Evolutionary conservation across 164 flowering plant genomes (phyloP).

Genomic region (Protea cynaroides): DNA sequence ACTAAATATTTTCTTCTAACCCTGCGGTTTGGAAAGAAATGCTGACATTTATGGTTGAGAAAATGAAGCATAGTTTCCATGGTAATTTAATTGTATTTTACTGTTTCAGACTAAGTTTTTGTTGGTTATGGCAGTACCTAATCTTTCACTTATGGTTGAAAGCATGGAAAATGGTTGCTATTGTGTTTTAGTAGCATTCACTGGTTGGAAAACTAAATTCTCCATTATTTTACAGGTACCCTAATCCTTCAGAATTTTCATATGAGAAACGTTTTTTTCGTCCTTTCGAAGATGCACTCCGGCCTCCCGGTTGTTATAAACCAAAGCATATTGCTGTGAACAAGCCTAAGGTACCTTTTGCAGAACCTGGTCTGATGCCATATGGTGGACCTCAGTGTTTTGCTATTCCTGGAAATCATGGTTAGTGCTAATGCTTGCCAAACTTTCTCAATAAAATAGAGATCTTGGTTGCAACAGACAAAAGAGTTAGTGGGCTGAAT

Average conservation of each 20-base stretch:
- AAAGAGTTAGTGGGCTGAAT: no score
- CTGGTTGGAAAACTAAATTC: slow-evolving; percentile 3
- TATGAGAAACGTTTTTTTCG: slow-evolving; percentile 87
- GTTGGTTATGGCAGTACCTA: no score
- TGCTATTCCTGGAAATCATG: slow-evolving; percentile 98
- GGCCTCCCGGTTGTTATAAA: slow-evolving; percentile 91
- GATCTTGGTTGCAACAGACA: no score
- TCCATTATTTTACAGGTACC: slow-evolving; percentile 51
- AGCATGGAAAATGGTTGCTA: background rate
- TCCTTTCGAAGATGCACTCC: slow-evolving; percentile 97
- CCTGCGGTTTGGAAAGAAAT: no score
- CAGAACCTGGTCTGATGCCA: slow-evolving; percentile 53
- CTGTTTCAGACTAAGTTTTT: no score
- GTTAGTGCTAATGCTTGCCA: slow-evolving; percentile 35
- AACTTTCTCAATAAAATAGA: background rate
- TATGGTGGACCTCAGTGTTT: slow-evolving; percentile 97
- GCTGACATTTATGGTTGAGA: no score
- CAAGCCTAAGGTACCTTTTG: slow-evolving; percentile 88
- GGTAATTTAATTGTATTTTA: no score
- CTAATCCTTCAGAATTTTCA: slow-evolving; percentile 94
- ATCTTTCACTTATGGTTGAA: no score
- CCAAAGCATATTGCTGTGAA: slow-evolving; percentile 75
- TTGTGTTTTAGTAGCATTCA: background rate
- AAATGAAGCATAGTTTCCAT: no score
- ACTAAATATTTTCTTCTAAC: no score